Evolutionary conservation across 75 land plant genomes (phyloP).

Genomic region (Cryptomeria japonica): DNA sequence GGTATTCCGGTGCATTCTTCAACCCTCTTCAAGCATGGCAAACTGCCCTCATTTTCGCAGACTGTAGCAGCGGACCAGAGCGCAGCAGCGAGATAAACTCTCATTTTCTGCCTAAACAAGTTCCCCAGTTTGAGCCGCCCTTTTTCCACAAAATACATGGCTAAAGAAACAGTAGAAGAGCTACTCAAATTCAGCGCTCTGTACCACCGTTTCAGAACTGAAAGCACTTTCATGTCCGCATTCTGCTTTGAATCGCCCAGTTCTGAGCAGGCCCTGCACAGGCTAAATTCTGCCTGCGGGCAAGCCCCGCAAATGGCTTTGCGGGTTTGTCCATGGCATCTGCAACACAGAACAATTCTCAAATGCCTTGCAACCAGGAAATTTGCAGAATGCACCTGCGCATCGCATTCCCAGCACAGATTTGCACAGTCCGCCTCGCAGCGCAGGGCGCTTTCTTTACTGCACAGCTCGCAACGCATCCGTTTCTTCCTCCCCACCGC

Average conservation of each 20-base stretch:
- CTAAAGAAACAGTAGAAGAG: conserved; percentile 7
- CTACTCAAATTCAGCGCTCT: conserved; percentile 19
- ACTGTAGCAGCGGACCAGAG: conserved; percentile 30
- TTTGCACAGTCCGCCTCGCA: conserved; percentile 48
- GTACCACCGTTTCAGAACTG: conserved; percentile 31
- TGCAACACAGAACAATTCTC: conserved; percentile 27
- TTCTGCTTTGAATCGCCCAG: too few species aligned
- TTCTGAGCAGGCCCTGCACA: conserved; percentile 12
- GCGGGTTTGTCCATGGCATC: conserved; percentile 19
- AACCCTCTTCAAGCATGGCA: conserved; percentile 17
- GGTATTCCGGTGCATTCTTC: conserved; percentile 38
- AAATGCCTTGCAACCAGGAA: conserved; percentile 66
- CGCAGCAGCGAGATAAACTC: conserved; percentile 30
- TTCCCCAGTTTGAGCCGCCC: conserved; percentile 13
- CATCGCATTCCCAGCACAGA: conserved; percentile 55
- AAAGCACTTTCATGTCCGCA: conserved; percentile 19
- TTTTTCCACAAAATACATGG: conserved; percentile 17
- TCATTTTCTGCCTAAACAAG: conserved; percentile 12
- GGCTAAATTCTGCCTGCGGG: background rate
- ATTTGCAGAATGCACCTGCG: conserved; percentile 51
- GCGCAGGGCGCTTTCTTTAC: conserved; percentile 17
- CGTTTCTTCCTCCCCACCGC: too few species aligned
- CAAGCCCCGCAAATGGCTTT: conserved; percentile 16
- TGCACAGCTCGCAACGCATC: conserved; percentile 39
- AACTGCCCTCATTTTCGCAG: background rate